phyloP scores from a whole-genome alignment of 2,329 filamentous ascomycete species.

The Fusarium concolor region DNA sequence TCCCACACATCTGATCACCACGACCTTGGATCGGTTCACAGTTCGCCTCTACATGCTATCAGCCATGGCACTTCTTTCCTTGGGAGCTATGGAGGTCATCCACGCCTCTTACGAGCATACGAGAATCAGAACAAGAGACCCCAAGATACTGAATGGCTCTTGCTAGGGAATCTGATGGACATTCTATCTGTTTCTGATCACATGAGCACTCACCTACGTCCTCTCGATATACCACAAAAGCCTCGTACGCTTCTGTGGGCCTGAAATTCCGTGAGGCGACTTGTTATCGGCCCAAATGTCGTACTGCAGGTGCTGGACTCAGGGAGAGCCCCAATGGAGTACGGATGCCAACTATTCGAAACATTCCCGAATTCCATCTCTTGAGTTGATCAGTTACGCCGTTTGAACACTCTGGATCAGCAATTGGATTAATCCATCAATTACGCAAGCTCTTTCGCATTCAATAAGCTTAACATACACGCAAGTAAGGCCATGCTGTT shows the following conservation, averaged over 20 bases:
- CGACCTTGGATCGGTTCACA: background rate
- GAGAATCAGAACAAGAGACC: background rate
- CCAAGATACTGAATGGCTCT: background rate
- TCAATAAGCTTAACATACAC: background rate
- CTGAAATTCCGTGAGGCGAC: background rate
- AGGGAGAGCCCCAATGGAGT: too few relatives aligned
- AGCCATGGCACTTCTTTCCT: background rate
- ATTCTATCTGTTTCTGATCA: background rate
- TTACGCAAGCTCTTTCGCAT: background rate
- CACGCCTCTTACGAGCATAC: background rate
- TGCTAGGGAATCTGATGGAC: background rate
- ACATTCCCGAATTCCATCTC: background rate
- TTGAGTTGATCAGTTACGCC: background rate
- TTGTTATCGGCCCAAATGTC: background rate
- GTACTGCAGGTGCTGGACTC: background rate
- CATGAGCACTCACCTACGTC: background rate
- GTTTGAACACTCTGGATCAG: background rate
- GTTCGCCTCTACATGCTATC: background rate
- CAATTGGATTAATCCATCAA: fast-evolving
- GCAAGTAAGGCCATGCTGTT: background rate
- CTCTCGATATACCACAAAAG: background rate
- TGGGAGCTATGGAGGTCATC: background rate
- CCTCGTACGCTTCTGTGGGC: background rate
- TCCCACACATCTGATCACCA: background rate
- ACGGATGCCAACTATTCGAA: background rate